A percentile compares a stretch with the other conserved stretches of the same genome.
Evolutionary conservation across 169 alveolate genomes (phyloP).

Genomic region (Theileria orientalis): DNA sequence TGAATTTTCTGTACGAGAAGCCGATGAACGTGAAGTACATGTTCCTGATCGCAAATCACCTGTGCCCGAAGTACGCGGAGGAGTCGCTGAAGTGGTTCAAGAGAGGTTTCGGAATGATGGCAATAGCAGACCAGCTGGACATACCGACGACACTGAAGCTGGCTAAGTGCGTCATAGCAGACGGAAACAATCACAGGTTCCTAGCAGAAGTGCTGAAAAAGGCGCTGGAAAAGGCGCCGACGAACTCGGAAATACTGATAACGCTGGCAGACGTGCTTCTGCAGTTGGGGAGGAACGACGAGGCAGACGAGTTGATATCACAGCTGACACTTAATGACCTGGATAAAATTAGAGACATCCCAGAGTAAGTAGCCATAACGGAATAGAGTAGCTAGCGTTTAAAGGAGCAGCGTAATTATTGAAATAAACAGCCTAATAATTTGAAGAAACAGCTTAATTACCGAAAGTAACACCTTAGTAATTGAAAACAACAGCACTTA

Average conservation of each 20-base stretch:
- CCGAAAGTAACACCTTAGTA: too few species aligned
- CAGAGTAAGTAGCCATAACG: conserved; percentile 26
- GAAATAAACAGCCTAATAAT: too few species aligned
- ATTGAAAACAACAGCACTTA: too few species aligned
- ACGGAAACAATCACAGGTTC: conserved; percentile 24
- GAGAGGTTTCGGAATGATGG: conserved; percentile 17
- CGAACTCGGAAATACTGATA: conserved; percentile 48
- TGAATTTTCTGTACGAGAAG: conserved; percentile 17
- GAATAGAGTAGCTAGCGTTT: too few species aligned
- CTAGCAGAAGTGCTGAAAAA: conserved; percentile 17
- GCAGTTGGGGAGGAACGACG: conserved; percentile 43
- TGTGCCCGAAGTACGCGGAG: conserved; percentile 21
- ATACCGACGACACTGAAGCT: conserved; percentile 35
- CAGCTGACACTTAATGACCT: conserved; percentile 50
- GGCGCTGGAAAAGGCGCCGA: conserved; percentile 40
- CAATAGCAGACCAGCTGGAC: conserved; percentile 8
- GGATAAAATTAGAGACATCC: conserved; percentile 46
- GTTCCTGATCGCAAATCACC: conserved; percentile 24
- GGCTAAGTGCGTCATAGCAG: conserved; percentile 34
- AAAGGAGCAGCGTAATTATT: too few species aligned
- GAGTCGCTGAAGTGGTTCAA: conserved; percentile 51
- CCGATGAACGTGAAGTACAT: conserved; percentile 1
- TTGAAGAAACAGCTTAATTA: too few species aligned
- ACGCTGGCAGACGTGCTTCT: conserved; percentile 51
- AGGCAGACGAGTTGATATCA: conserved; percentile 58